Evolutionary conservation across 495 filamentous ascomycete species (phyloP).

Genomic region (Filosporella fistucella): DNA sequence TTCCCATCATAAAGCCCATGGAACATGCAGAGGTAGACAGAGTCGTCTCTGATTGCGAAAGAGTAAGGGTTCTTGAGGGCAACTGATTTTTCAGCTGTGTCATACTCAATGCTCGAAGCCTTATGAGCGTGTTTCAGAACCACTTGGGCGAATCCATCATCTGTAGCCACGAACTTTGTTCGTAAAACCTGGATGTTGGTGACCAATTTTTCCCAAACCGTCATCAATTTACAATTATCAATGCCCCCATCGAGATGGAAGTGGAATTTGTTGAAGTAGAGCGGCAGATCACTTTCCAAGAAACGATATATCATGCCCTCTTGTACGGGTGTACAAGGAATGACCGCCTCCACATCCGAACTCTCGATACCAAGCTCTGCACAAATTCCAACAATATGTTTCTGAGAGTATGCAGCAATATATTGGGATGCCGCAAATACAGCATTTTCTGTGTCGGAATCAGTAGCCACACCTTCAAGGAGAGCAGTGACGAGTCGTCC

Average conservation of each 20-base stretch:
- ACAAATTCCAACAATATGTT: slow-evolving; percentile 41
- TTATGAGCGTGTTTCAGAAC: slow-evolving; percentile 41
- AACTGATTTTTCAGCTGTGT: slow-evolving; percentile 12
- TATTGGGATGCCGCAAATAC: slow-evolving; percentile 43
- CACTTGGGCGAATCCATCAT: slow-evolving; percentile 70
- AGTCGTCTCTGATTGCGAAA: slow-evolving; percentile 33
- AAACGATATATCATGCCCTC: slow-evolving; percentile 74
- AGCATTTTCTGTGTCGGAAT: slow-evolving; percentile 24
- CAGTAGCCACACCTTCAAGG: slow-evolving; percentile 3
- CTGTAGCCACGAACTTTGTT: slow-evolving; percentile 58
- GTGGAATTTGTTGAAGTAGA: slow-evolving; percentile 70
- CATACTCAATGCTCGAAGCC: slow-evolving; percentile 2
- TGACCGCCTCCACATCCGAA: slow-evolving; percentile 59
- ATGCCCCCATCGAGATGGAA: slow-evolving; percentile 43
- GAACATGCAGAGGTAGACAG: slow-evolving; percentile 64
- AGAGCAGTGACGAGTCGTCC: slow-evolving; percentile 42
- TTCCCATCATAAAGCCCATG: slow-evolving; percentile 88
- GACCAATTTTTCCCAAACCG: slow-evolving; percentile 47
- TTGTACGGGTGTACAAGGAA: slow-evolving; percentile 75
- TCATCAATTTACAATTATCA: slow-evolving; percentile 36
- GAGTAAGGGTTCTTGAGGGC: slow-evolving; percentile 27
- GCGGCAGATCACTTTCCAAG: slow-evolving; percentile 39
- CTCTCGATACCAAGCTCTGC: slow-evolving; percentile 36
- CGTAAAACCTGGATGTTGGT: slow-evolving; percentile 54
- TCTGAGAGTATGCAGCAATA: slow-evolving; percentile 53